Evolutionary conservation across 2,329 filamentous ascomycete species (phyloP).

Genomic region (Xylaria sp.): DNA sequence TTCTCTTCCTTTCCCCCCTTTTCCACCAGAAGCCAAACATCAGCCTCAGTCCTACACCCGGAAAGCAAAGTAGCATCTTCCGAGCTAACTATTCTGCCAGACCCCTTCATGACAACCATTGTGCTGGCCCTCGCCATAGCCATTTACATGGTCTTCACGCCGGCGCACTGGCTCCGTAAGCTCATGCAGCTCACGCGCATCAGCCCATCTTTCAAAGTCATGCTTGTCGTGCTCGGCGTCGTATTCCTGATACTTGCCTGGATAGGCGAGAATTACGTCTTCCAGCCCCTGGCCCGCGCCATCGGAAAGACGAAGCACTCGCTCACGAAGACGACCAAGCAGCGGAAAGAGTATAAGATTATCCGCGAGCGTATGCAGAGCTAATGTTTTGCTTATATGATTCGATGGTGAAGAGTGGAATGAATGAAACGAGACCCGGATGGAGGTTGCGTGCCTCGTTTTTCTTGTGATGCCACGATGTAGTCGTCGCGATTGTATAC

Average conservation of each 20-base stretch:
- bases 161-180: conserved; percentile 72
- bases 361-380: conserved; percentile 73
- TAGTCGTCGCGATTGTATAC: neutral
- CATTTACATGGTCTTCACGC: conserved; percentile 82
- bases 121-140: conserved; percentile 72
- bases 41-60: neutral
- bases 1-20: too few relatives aligned
- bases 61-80: neutral
- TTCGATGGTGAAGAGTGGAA: neutral
- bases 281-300: conserved; percentile 73
- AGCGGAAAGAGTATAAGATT: conserved; percentile 88
- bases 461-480: neutral
- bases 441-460: neutral
- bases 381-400: conserved; percentile 35
- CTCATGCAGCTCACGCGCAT: conserved; percentile 90
- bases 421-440: neutral
- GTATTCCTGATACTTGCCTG: conserved; percentile 76
- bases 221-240: conserved; percentile 75
- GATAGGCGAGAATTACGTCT: conserved; percentile 75
- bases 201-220: conserved; percentile 75
- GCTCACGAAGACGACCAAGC: conserved; percentile 72
- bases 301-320: conserved; percentile 70
- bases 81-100: conserved; percentile 56
- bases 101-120: conserved; percentile 86
- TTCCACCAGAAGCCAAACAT: neutral